Base-by-base conservation (phyloP, 371 early-diverging fungal species). In the Saksenaea oblongispora region DNA sequence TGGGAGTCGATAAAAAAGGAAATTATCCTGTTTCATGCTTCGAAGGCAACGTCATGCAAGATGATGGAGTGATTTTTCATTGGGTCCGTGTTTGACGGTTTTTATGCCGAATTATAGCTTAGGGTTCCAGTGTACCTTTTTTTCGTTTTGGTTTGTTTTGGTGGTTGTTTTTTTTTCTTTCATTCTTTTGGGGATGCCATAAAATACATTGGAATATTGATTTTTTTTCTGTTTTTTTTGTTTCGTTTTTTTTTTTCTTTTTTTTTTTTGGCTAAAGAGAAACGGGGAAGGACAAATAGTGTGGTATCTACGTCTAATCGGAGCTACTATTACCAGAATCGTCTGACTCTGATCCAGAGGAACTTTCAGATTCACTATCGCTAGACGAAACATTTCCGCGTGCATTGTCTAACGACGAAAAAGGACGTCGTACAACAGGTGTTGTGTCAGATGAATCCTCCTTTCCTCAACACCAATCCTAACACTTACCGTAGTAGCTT, bases 301-400 rank as follows among this genome's bases (percentile, higher is more conserved):
- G 36, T 66, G 64, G 73, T 70, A 73, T 70, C 67, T 65, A 70
- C 59, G 71, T 73, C 74, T 82, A 88, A 78, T 90, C 89, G 58
- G 88, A 86, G 74, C 85, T 81, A 74, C 85, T 90, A 47, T 47
- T 47, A 75, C 89, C 92, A 79, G 91, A 89, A 75, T 89, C 89
- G 77, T 90, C 91, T 22, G 90, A 87, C 54, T 87, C 90, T 47
- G 92, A 89, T 18, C 76, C 84, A 27, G 89, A 89, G 9, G 86
- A 84, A 55, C 83, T 86, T 36, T 82, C 81, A 55, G 75, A 75
- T 34, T 76, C 84, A 54, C 83, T 83, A 44, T 84, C 84, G 65
- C 81, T 84, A 28, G 84, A 84, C 11, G 80, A 83, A 31, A 22
- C 51, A 47, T 64, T 47, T 64, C 63, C 39, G 22, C 51, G 51